phyloP scores from a whole-genome alignment of 768 basidiomycete genomes.

The Hypholoma fasciculare region DNA sequence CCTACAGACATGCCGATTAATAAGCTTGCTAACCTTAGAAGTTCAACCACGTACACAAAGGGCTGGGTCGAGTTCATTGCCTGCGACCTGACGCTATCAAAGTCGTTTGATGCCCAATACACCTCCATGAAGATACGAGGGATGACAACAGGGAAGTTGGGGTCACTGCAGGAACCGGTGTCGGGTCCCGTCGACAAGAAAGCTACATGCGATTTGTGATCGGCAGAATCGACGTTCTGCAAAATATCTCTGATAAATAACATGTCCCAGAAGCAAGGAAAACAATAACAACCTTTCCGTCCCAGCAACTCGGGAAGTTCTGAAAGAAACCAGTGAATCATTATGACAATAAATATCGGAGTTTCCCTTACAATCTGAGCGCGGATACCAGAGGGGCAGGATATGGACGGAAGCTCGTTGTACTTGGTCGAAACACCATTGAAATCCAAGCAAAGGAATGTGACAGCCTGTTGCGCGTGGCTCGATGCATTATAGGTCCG shows the following conservation, averaged over 20 bases:
- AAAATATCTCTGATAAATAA: not conserved
- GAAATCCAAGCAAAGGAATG: conserved; percentile 50
- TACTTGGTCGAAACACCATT: conserved; percentile 36
- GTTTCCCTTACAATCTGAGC: conserved; percentile 43
- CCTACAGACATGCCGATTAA: conserved; percentile 19
- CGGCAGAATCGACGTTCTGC: conserved; percentile 45
- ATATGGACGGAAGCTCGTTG: conserved; percentile 36
- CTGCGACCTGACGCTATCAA: conserved; percentile 34
- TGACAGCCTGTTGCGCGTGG: conserved; percentile 46
- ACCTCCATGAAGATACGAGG: conserved; percentile 57
- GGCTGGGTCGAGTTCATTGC: conserved; percentile 51
- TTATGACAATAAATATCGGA: not conserved
- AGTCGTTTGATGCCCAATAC: conserved; percentile 42
- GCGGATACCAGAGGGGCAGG: conserved; percentile 48
- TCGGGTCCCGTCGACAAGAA: conserved; percentile 49
- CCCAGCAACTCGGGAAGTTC: conserved; percentile 59
- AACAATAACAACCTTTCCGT: conserved; percentile 41
- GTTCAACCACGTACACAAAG: conserved; percentile 42
- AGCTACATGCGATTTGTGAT: conserved; percentile 54
- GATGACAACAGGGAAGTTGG: conserved; percentile 42
- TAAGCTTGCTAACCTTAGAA: not conserved
- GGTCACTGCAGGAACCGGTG: conserved; percentile 47
- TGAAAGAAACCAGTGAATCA: conserved; percentile 13
- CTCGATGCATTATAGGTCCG: conserved; percentile 47
- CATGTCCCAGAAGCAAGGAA: not conserved